Evolutionary conservation across 352 stramenopile genomes (phyloP).

Genomic region (Globisporangium megalacanthum): DNA sequence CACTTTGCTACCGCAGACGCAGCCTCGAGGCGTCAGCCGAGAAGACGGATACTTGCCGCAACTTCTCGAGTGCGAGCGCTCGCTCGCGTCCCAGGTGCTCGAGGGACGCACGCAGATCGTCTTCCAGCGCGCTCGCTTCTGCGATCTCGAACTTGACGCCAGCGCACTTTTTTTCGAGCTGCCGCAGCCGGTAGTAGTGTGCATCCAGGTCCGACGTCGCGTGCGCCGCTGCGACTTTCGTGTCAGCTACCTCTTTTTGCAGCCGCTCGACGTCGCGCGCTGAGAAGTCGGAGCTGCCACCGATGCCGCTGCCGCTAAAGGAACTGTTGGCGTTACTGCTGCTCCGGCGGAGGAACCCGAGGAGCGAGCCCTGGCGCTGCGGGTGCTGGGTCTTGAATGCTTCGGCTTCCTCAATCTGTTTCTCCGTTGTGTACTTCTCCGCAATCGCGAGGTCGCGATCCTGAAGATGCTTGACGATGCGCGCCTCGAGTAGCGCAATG

Average conservation of each 20-base stretch:
- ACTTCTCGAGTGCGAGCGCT: slow-evolving; percentile 36
- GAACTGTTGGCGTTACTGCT: slow-evolving; percentile 6
- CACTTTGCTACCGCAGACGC: not conserved
- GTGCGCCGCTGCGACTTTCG: slow-evolving; percentile 48
- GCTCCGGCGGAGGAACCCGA: slow-evolving; percentile 16
- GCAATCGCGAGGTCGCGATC: slow-evolving; percentile 66
- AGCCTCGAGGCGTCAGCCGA: slow-evolving; percentile 19
- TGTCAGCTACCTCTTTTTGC: slow-evolving; percentile 60
- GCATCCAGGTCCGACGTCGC: slow-evolving; percentile 56
- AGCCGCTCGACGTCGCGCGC: slow-evolving; percentile 59
- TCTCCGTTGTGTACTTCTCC: slow-evolving; percentile 63
- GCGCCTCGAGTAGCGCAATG: slow-evolving; percentile 59
- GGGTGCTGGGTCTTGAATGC: slow-evolving; percentile 36
- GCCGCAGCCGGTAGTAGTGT: slow-evolving; percentile 49
- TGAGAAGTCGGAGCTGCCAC: slow-evolving; percentile 15
- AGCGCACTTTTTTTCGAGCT: slow-evolving; percentile 54
- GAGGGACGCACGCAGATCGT: slow-evolving; percentile 53
- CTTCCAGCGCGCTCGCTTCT: slow-evolving; percentile 51
- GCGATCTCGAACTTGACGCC: slow-evolving; percentile 61
- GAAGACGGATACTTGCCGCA: slow-evolving; percentile 58
- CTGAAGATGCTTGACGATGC: slow-evolving; percentile 69
- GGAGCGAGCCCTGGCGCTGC: slow-evolving; percentile 17
- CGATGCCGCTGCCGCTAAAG: too few species aligned
- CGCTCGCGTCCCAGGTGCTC: slow-evolving; percentile 42
- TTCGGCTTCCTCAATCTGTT: slow-evolving; percentile 58